phyloP scores from a whole-genome alignment of 2,329 filamentous ascomycete genomes.

The Septoria linicola region DNA sequence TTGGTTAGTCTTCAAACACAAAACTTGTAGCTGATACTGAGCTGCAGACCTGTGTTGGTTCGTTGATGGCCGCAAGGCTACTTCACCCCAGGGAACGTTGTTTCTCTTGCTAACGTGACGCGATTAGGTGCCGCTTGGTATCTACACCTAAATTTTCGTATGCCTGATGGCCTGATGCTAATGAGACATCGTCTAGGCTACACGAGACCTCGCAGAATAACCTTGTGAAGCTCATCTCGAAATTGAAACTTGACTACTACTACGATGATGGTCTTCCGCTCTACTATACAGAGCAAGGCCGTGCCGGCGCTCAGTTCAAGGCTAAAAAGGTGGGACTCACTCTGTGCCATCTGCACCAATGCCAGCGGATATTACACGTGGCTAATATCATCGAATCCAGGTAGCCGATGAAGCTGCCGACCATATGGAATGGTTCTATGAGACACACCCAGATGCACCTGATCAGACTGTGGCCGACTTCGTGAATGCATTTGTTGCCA shows the following conservation, averaged over 20 bases:
- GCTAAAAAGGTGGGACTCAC: slow-evolving; percentile 42
- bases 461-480: slow-evolving; percentile 45
- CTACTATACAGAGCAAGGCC: slow-evolving; percentile 45
- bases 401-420: slow-evolving; percentile 47
- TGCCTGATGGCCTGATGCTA: no score
- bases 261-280: slow-evolving; percentile 47
- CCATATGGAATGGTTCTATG: slow-evolving; percentile 45
- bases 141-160: no score
- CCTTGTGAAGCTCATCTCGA: slow-evolving; percentile 45
- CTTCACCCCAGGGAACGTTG: slow-evolving; percentile 29
- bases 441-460: slow-evolving; percentile 43
- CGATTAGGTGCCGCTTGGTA: slow-evolving; percentile 43
- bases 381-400: no score
- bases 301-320: slow-evolving; percentile 47
- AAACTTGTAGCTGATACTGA: slow-evolving; percentile 34
- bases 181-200: slow-evolving; percentile 31
- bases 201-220: slow-evolving; percentile 49
- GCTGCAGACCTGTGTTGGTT: slow-evolving; percentile 33
- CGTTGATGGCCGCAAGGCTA: slow-evolving; percentile 30
- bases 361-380: no score
- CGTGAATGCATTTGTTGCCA: slow-evolving; percentile 42
- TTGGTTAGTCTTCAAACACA: slow-evolving; percentile 29
- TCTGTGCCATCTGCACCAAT: no score
- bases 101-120: slow-evolving; percentile 23
- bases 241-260: slow-evolving; percentile 46